Evolutionary conservation across 2,329 filamentous ascomycete species (phyloP), one percentile per base, ranked within the genome.

Genomic region (Pyricularia grisea): DNA sequence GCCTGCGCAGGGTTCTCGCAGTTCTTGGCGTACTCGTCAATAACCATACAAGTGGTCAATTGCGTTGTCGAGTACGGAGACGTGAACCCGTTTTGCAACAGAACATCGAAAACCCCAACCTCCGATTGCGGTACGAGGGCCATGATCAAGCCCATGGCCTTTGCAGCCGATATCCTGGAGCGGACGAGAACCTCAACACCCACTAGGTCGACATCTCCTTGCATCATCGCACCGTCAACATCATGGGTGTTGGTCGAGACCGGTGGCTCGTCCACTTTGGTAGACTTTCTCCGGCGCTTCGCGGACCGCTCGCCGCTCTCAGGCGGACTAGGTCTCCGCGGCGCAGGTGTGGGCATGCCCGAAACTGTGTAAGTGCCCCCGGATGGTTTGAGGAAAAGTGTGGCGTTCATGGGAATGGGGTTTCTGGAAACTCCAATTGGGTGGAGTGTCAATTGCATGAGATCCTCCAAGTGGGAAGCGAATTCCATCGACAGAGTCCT

Each of bases 171-270:
- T n/a, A 96, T 90, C 73, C 94, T 92, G 9, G 94, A 97, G 71
- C 94, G 89, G 67, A 98, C 88, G 78, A 99, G 87, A 7, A 90
- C 90, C 70, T 99, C 95, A 74, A 91, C 87, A 36, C 95, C 94
- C 30, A 99, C 94, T 61, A 99, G 84, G 76, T 99, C 96, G 65
- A 98, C 90, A 75, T 99, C 96, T 67, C 96, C 95, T 76, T 94
- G 92, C 83, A 99, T 93, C 90, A 99, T 97, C 73, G 97, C 94
- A 11, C 94, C 95, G 77, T 99, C 95, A 23, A 99, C 93, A 77
- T 99, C 97, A 78, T 99, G 95, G 1, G 91, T 87, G n/a, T 91
- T 82, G n/a, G 82, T 86, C 4, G 85, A 80, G 1, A 86, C 81
- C 1, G 86, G 81, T 10, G 85, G 79, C 31, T 94, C 90, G 68